Conservation (phyloP, 495 filamentous ascomycete species). For the Annulohypoxylon moriforme region DNA sequence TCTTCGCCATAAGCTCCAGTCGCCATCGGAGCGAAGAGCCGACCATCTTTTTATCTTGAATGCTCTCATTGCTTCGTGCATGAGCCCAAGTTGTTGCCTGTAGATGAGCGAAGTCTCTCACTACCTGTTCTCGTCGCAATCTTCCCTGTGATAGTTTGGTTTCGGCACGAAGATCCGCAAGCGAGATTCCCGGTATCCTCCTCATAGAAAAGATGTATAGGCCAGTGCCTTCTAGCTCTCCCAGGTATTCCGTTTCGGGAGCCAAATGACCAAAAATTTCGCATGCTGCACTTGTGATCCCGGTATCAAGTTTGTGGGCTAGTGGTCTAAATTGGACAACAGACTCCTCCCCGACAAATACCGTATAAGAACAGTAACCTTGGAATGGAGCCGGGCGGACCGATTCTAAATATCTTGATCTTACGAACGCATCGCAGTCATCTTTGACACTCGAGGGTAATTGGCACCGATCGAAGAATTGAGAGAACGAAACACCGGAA, state of each 20-base stretch:
- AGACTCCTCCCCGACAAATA: conserved; percentile 51
- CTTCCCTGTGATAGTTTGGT: conserved; percentile 6
- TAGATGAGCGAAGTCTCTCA: conserved; percentile 58
- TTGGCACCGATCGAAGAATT: conserved; percentile 46
- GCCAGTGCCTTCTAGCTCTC: conserved; percentile 37
- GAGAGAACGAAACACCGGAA: conserved; percentile 35
- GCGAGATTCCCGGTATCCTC: conserved; percentile 55
- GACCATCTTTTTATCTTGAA: conserved; percentile 45
- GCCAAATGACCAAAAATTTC: conserved; percentile 53
- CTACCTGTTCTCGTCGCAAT: conserved; percentile 48
- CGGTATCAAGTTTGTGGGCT: conserved; percentile 55
- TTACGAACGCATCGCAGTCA: conserved; percentile 44
- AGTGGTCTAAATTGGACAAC: conserved; percentile 65
- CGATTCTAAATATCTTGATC: conserved; percentile 28
- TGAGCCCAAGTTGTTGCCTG: conserved; percentile 52
- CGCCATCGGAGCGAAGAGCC: conserved; percentile 53
- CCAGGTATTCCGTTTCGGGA: conserved; percentile 50
- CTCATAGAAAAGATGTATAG: conserved; percentile 57
- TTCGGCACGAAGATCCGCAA: conserved; percentile 46
- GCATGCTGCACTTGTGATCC: conserved; percentile 53
- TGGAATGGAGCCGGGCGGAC: conserved; percentile 52
- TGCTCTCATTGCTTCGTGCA: conserved; percentile 31
- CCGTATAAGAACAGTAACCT: conserved; percentile 66
- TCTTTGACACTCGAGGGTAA: conserved; percentile 35
- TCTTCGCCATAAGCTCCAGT: conserved; percentile 49